Evolutionary conservation across 495 filamentous ascomycete species (phyloP).

Genomic region (Sabuloglossum arenarium): DNA sequence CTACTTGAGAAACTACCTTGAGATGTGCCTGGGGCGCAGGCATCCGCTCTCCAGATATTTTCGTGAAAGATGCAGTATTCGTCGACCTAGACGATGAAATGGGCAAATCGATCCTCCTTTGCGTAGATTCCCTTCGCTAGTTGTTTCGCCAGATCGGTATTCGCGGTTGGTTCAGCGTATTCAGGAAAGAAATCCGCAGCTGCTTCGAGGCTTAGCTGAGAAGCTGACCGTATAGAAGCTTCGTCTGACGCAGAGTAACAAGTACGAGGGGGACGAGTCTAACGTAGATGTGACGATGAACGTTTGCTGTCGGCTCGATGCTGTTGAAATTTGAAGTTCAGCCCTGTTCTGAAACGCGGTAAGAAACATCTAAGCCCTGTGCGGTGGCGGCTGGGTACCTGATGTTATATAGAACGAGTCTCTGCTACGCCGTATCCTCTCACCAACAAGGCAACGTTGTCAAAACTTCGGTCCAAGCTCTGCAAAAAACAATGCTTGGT

Average conservation of each 20-base stretch:
- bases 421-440: background rate
- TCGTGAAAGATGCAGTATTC: too few species aligned
- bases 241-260: background rate
- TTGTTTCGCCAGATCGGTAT: too few species aligned
- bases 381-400: background rate
- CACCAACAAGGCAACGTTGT: background rate
- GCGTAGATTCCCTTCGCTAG: too few species aligned
- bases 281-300: background rate
- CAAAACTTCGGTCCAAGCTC: too few species aligned
- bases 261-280: background rate
- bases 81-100: too few species aligned
- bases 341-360: background rate
- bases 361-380: background rate
- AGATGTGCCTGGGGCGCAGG: background rate
- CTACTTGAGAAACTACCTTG: background rate
- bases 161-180: background rate
- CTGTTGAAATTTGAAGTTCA: background rate
- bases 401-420: background rate
- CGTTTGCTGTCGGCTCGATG: background rate
- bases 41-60: background rate
- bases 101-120: too few species aligned
- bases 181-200: background rate
- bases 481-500: too few species aligned
- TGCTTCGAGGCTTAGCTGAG: background rate
- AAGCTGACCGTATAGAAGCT: background rate